Evolutionary conservation across 2,329 filamentous ascomycete genomes (phyloP), one percentile per base, ranked within the genome.

Genomic region (Scedosporium boydii): DNA sequence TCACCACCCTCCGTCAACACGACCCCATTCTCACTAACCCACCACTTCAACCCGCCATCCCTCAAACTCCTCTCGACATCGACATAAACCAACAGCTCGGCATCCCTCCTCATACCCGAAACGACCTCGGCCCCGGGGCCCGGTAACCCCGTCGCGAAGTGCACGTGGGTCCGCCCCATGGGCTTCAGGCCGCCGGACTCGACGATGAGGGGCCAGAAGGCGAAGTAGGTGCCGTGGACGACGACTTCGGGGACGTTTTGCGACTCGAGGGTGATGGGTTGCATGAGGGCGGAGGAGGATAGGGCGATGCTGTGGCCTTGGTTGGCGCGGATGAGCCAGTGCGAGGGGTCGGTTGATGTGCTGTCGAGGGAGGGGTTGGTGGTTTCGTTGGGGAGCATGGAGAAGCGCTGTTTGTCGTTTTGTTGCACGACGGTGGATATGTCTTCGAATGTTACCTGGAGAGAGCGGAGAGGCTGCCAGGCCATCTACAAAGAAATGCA

Each of bases 321-420:
- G 71, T 96, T 96, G 29, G 95, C 95, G 69, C 95, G 91, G 76
- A 99, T 97, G 38, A 96, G 81, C 78, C 87, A 97, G 73, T 89
- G 81, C 0, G 80, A 73, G 0, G 90, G 81, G 59, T 88, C 78
- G 7, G 71, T 70, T 21, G 72, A 71, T 18, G 69, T 65, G 10
- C 70, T 68, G 48, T 69, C 68, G 62, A 69, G 62, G 62, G 59
- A 4, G 64, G 69, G 67, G 61, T 71, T 69, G 48, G 69, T 68
- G 71, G 69, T 29, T 29, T 29, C 27, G 65, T 77, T 82, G 56
- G 83, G 83, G 61, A 91, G 87, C 70, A 98, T 80, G 1, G 87
- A 84, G 78, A 96, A 99, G 46, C 95, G 89, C 74, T 97, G 89
- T 77, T 99, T 99, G 70, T 93, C 90, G 71, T 91, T 96, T 58